Evolutionary conservation across 306 rosid species (phyloP).

Genomic region (Casuarina equisetifolia): DNA sequence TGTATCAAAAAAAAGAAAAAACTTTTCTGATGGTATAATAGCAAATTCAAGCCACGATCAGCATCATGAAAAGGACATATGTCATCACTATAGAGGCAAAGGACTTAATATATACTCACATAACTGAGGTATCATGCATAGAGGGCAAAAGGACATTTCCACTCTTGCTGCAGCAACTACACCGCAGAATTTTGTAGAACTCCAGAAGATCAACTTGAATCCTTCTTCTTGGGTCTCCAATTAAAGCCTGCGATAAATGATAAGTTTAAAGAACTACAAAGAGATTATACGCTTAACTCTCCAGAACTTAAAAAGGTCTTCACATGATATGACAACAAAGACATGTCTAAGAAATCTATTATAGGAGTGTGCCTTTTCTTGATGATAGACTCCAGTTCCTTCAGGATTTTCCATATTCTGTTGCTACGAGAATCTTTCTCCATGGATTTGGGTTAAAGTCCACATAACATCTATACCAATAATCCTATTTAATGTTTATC

Average conservation of each 20-base stretch:
- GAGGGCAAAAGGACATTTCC: slow-evolving; percentile 54
- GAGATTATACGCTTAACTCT: neutral
- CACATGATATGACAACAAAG: neutral
- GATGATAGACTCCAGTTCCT: neutral
- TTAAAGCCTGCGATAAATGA: slow-evolving; percentile 55
- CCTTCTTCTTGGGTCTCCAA: slow-evolving; percentile 85
- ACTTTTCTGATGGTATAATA: neutral
- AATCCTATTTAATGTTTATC: neutral
- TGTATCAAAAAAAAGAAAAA: neutral
- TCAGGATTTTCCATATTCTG: neutral
- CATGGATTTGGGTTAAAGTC: neutral
- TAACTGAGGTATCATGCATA: slow-evolving; percentile 79
- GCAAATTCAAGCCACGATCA: neutral
- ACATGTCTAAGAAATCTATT: neutral
- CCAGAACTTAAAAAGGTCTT: slow-evolving; percentile 15
- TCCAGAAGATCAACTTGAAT: slow-evolving; percentile 90
- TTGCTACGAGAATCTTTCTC: neutral
- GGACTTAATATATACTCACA: slow-evolving; percentile 53
- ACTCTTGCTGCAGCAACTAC: slow-evolving; percentile 73
- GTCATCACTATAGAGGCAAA: neutral
- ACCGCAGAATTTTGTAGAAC: slow-evolving; percentile 61
- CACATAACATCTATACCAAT: neutral
- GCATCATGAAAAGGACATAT: neutral
- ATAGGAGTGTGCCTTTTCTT: neutral
- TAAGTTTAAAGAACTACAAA: slow-evolving; percentile 19